Conservation (phyloP, 2,329 filamentous ascomycete genomes). For the Mycogone perniciosa region DNA sequence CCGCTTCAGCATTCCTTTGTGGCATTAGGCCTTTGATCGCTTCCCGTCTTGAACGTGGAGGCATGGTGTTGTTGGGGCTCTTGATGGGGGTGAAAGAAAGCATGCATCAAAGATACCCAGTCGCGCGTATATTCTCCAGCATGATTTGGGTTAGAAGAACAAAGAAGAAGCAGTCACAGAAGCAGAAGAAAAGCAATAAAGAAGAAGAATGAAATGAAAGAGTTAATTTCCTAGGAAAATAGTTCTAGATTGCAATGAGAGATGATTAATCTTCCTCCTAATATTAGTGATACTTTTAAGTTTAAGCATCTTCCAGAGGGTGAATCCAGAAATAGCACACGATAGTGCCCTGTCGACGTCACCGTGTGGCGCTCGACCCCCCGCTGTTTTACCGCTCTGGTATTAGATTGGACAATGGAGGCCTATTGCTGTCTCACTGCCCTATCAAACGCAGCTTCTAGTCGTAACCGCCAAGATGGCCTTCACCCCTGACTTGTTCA, state of each 20-base stretch:
- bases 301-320: too few relatives aligned
- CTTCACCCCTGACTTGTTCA: not conserved
- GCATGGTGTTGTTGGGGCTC: not conserved
- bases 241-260: too few relatives aligned
- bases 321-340: too few relatives aligned
- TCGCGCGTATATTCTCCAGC: not conserved
- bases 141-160: not conserved
- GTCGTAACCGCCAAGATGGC: not conserved
- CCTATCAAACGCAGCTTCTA: too few relatives aligned
- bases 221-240: not conserved
- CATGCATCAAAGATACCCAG: slow-evolving; percentile 9
- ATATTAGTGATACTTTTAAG: too few relatives aligned
- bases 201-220: not conserved
- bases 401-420: too few relatives aligned
- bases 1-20: not conserved
- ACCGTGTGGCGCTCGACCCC: too few relatives aligned
- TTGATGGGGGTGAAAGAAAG: not conserved
- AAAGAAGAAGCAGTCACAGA: not conserved
- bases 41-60: not conserved
- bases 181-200: not conserved
- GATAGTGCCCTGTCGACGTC: too few relatives aligned
- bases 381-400: too few relatives aligned
- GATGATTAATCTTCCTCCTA: too few relatives aligned
- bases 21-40: not conserved
- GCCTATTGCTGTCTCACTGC: too few relatives aligned